phyloP scores from a whole-genome alignment of 164 flowering plant genomes.

The Umbellularia californica region DNA sequence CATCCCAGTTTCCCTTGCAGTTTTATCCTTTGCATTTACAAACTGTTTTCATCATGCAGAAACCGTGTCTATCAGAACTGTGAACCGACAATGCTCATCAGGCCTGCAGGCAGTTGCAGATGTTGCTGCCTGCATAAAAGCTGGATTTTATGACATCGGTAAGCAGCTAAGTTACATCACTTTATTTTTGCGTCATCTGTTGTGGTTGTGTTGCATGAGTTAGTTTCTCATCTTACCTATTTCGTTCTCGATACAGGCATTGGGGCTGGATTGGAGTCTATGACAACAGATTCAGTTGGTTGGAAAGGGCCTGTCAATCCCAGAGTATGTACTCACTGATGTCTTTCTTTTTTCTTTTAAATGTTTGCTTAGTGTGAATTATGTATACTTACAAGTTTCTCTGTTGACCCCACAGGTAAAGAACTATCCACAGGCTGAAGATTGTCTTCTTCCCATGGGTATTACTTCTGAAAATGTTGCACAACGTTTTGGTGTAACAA shows the following conservation, averaged over 20 bases:
- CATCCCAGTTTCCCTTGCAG: background rate
- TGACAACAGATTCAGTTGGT: conserved; percentile 69
- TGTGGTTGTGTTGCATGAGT: background rate
- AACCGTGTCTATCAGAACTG: conserved; percentile 89
- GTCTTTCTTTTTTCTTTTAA: background rate
- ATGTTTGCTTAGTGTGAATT: background rate
- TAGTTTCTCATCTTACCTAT: background rate
- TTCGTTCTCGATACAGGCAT: conserved; percentile 47
- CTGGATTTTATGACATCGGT: conserved; percentile 99
- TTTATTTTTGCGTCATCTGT: background rate
- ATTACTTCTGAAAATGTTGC: conserved; percentile 99
- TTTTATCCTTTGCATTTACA: background rate
- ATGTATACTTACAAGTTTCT: background rate
- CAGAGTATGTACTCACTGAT: conserved; percentile 36
- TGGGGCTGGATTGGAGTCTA: conserved; percentile 95
- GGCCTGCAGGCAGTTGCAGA: conserved; percentile 99
- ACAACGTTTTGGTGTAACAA: conserved; percentile 76
- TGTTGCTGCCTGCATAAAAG: conserved; percentile 95
- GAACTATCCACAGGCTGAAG: conserved; percentile 56
- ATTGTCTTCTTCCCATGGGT: conserved; percentile 99
- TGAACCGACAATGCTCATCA: conserved; percentile 95
- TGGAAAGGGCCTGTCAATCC: conserved; percentile 81
- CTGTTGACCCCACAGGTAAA: conserved; percentile 41
- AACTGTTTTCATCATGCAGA: conserved; percentile 36
- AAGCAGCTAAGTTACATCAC: background rate